Conservation (phyloP, 805 yeast genomes). For the Isabelozyma gotoi region DNA sequence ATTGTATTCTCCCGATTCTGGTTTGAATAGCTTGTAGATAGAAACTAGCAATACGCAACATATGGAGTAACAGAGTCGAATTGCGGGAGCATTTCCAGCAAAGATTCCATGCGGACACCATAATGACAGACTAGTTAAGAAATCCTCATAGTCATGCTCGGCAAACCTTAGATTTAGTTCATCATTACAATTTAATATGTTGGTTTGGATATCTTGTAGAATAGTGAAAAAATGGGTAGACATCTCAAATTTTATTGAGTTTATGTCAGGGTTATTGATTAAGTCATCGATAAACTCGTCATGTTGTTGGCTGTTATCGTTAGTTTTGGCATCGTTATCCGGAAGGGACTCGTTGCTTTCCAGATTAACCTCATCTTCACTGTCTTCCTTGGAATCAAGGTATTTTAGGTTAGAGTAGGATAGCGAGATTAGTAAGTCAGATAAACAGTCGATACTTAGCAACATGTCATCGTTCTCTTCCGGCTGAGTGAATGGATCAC, state of each 20-base stretch:
- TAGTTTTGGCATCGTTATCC: neutral
- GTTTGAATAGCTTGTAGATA: constrained; percentile 31
- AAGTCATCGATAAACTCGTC: constrained; percentile 2
- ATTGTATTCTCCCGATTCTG: constrained; percentile 28
- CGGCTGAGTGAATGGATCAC: constrained; percentile 73
- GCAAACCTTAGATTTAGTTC: constrained; percentile 40
- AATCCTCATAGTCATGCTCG: constrained; percentile 35
- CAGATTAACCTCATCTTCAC: constrained; percentile 1
- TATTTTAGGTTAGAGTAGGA: constrained; percentile 17
- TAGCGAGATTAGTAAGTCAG: constrained; percentile 51
- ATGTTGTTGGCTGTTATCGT: neutral
- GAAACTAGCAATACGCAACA: constrained; percentile 32
- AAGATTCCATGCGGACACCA: constrained; percentile 27
- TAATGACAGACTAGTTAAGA: constrained; percentile 16
- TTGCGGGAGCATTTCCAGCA: constrained; percentile 15
- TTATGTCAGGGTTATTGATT: constrained; percentile 13
- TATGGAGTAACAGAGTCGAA: constrained; percentile 29
- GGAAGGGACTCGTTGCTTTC: neutral
- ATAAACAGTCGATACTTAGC: constrained; percentile 55
- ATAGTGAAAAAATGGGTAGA: constrained; percentile 37
- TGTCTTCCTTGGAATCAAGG: constrained; percentile 2
- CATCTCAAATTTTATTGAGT: constrained; percentile 32
- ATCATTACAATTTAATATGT: constrained; percentile 40
- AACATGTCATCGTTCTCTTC: constrained; percentile 53
- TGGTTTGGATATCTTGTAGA: constrained; percentile 31